Percentiles rank a stretch among this genome's conserved stretches.
Conservation (phyloP, 2,329 filamentous ascomycete species). For the Ceratocystiopsis minuta region DNA sequence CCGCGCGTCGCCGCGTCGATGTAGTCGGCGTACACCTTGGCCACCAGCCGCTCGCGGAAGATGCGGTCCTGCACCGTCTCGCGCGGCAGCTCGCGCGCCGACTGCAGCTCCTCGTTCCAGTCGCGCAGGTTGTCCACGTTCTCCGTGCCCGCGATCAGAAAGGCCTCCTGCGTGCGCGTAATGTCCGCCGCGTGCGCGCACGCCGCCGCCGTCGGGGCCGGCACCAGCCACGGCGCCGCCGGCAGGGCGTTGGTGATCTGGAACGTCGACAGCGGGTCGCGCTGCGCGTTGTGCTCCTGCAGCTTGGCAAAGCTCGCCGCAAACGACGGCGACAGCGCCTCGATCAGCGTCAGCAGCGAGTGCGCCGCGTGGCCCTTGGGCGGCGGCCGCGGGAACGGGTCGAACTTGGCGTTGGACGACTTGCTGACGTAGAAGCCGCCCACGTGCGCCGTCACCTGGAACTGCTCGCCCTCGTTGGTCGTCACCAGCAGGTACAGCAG, state of each 20-base stretch:
- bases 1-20: constrained; percentile 87
- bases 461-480: constrained; percentile 87
- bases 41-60: constrained; percentile 82
- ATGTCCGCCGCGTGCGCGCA: constrained; percentile 65
- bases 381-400: constrained; percentile 61
- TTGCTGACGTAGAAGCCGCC: constrained; percentile 96
- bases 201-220: constrained; percentile 43
- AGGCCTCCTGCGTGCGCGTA: constrained; percentile 82
- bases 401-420: constrained; percentile 87
- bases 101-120: constrained; percentile 99
- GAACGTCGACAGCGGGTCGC: constrained; percentile 81
- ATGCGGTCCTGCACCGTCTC: constrained; percentile 90
- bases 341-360: constrained; percentile 68
- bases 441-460: constrained; percentile 82
- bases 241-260: constrained; percentile 92
- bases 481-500: constrained; percentile 77
- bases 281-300: constrained; percentile 68
- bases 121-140: constrained; percentile 88
- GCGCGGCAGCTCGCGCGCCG: constrained; percentile 81
- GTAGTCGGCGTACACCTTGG: constrained; percentile 95
- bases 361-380: constrained; percentile 69
- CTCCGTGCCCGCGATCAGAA: constrained; percentile 74
- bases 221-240: constrained; percentile 79
- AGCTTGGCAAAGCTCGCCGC: constrained; percentile 55
- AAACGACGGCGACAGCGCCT: constrained; percentile 70